Evolutionary conservation across 2,329 filamentous ascomycete species (phyloP), one percentile per base, ranked within the genome.

Genomic region (Mariannaea elegans): DNA sequence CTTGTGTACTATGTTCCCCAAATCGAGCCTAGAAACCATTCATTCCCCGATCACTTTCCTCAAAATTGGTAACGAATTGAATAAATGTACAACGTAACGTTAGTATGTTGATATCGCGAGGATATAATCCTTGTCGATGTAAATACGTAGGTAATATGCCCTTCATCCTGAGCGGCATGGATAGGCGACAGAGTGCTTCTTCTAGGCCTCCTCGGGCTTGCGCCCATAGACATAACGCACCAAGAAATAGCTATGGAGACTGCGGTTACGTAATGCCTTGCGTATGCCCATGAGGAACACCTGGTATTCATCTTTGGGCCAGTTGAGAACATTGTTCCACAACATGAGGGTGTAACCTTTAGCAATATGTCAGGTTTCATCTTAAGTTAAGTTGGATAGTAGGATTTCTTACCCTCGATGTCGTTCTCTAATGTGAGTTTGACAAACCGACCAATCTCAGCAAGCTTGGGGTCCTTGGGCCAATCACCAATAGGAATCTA

Each of bases 241-340:
- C 8, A 44, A 48, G 61, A 68, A 65, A 44, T 68, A 68, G 2
- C 56, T 9, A 3, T 68, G 65, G 1, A 65, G 14, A 47, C 57
- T 68, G 31, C 56, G 59, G 45, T 68, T 65, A 0, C 21, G 38
- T 3, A 68, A 42, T 7, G 59, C 59, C 9, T 63, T 63, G 21
- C 66, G 65, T 49, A 65, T 57, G 12, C 61, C 59, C 54, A 56
- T 59, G 2, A 68, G 57, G 27, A 68, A 68, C 0, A 67, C 21
- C 7, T 67, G 46, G 27, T 68, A 68, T 14, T 68, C 66, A 2
- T 68, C 66, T 3, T 58, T 56, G 1, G 66, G 59, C 66, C 66
- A 68, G 19, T 60, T 32, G 3, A 68, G 56, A 3, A 68, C 62
- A 3, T 57, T 61, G 18, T 63, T 58, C 66, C 66, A 68, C 9